These are phyloP conservation scores for Claviceps paspali DNA, from an alignment of 2,329 filamentous ascomycete genomes.

Conservation along the genomic window DNA sequence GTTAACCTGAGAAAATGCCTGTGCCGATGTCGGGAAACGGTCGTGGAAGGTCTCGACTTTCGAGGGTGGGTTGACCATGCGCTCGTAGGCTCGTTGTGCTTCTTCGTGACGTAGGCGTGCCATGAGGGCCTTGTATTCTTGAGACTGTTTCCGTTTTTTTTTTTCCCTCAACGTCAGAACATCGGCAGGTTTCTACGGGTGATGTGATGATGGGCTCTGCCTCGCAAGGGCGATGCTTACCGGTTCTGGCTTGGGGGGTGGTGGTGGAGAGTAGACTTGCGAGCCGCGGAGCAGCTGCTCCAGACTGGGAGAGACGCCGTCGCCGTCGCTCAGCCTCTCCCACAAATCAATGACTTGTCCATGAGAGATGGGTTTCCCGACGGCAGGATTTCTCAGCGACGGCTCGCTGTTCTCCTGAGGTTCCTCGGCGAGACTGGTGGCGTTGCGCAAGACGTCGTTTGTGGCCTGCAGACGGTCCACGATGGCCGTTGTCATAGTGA, in stretches of 20 bases:
- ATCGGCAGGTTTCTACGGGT: too few species aligned
- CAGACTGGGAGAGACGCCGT: slow-evolving; percentile 31
- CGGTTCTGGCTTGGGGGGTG: slow-evolving; percentile 60
- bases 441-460: slow-evolving; percentile 4
- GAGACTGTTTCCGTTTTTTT: slow-evolving; percentile 32
- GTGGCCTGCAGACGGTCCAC: slow-evolving; percentile 41
- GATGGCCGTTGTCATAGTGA: slow-evolving; percentile 59
- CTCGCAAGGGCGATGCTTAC: slow-evolving; percentile 26
- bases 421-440: slow-evolving; percentile 7
- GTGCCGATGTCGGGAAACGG: slow-evolving; percentile 39
- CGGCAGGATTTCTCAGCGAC: slow-evolving; percentile 29
- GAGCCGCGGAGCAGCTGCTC: slow-evolving; percentile 59
- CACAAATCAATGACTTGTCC: slow-evolving; percentile 50
- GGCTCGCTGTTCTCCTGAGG: slow-evolving; percentile 25
- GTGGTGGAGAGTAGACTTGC: slow-evolving; percentile 62
- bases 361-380: slow-evolving; percentile 59
- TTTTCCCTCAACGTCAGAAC: too few species aligned
- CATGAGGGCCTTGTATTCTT: slow-evolving; percentile 82
- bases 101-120: slow-evolving; percentile 66
- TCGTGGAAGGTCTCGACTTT: slow-evolving; percentile 43
- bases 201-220: not conserved
- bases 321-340: slow-evolving; percentile 24
- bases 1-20: slow-evolving; percentile 40
- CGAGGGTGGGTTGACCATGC: slow-evolving; percentile 52
- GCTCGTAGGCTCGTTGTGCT: slow-evolving; percentile 68